Base-by-base conservation (phyloP, 352 stramenopile species). In the Pythium dissotocum region DNA sequence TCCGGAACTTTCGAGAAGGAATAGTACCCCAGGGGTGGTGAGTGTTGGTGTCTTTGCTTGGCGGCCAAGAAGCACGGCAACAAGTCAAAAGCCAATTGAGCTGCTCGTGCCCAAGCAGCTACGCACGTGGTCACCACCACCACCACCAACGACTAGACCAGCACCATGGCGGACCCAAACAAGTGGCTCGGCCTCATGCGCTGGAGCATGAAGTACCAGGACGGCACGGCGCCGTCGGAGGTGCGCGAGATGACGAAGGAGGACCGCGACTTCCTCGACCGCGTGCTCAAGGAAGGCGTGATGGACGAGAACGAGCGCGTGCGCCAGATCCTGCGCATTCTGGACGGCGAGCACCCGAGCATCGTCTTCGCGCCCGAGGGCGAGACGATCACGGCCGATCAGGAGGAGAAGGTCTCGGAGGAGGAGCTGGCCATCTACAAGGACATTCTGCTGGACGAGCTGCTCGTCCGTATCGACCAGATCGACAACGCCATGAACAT, bases 401-500 rank as follows among this genome's bases (percentile, higher is more conserved):
- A 80, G 21, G 74, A 73, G 26, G 67, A 75, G 12, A 77, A 83
- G 4, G 71, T 77, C 2, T 79, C 79, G 30, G 71, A 77, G 16
- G 79, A 94, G 36, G 86, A 94, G 58, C 75, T 96, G 24, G 83
- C 76, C 26, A 71, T 87, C 57, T 96, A 96, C 75, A 90, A 91
- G 63, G 86, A 96, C 58, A 70, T 64, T 24, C 74, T 96, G 55
- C 75, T 96, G 32, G 88, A 96, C 63, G 88, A 96, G 68, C 78
- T 96, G 62, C 75, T 96, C 67, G 87, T 79, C 59, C 85, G 86
- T 64, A 86, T 96, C 26, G 88, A 94, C 72, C 86, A 96, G 76
- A 91, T 96, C 56, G 88, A 96, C 77, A 94, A 92, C 40, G 86
- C 88, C 36, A 88, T 91, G 75, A 94, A 93, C 77, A 94, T 96